Conservation (phyloP, 2,329 filamentous ascomycete species). For the Chaetomium globosum region DNA sequence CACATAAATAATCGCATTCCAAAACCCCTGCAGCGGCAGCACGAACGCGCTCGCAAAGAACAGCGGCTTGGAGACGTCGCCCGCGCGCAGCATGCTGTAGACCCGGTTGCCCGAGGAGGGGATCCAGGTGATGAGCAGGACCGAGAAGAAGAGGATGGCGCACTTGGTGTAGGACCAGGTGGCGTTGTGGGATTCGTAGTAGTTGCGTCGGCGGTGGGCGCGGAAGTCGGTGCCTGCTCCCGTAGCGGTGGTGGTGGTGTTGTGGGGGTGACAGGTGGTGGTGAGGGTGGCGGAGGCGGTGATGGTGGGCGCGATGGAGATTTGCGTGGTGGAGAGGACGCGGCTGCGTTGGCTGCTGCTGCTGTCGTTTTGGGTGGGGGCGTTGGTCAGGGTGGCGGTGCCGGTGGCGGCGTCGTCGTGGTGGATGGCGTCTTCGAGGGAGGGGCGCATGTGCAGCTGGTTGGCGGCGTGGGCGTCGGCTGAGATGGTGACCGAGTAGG, state of each 20-base stretch:
- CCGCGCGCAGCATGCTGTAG: slow-evolving; percentile 65
- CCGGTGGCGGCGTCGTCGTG: slow-evolving; percentile 11
- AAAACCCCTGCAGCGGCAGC: slow-evolving; percentile 79
- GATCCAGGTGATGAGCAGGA: slow-evolving; percentile 73
- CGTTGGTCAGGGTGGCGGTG: slow-evolving; percentile 10
- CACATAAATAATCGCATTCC: slow-evolving; percentile 79
- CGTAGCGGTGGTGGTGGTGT: not conserved
- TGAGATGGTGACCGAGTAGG: slow-evolving; percentile 57
- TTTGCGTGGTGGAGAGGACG: slow-evolving; percentile 1
- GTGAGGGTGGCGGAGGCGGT: slow-evolving; percentile 16
- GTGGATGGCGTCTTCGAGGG: slow-evolving; percentile 28
- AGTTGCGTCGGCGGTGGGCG: slow-evolving; percentile 41
- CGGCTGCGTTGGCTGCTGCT: slow-evolving; percentile 13
- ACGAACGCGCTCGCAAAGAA: slow-evolving; percentile 73
- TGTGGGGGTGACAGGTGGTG: slow-evolving; percentile 13
- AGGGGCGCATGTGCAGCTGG: slow-evolving; percentile 21
- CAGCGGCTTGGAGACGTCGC: slow-evolving; percentile 58
- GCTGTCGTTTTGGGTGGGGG: slow-evolving; percentile 2
- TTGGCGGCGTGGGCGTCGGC: slow-evolving; percentile 39
- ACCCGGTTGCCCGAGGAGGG: slow-evolving; percentile 77
- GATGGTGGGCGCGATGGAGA: slow-evolving; percentile 17
- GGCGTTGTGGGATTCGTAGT: slow-evolving; percentile 61
- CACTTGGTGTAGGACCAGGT: slow-evolving; percentile 72
- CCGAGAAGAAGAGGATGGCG: slow-evolving; percentile 70
- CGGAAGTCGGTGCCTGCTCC: not conserved